Evolutionary conservation across 2,329 filamentous ascomycete species (phyloP), one percentile per base, ranked within the genome.

Genomic region (Penicillium sp.): DNA sequence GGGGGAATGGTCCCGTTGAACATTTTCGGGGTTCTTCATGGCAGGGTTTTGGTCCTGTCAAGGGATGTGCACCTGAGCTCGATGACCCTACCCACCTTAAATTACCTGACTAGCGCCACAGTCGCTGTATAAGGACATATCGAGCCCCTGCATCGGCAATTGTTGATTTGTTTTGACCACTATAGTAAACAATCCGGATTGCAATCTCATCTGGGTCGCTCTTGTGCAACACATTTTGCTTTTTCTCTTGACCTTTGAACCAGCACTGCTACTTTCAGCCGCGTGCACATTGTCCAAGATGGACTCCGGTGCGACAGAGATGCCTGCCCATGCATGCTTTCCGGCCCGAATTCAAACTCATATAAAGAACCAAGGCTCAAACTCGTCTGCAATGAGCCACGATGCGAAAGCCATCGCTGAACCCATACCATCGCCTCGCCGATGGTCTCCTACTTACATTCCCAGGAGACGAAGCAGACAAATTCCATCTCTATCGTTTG

Each of bases 401-500:
- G 58, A 63, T 59, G 46, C 49, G 7, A 61, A 58, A 46, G 2
- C 55, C 11, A 45, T 53, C 40, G 55, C 34, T 4, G 62, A 64
- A 6, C 55, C 43, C 19, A 57, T 65, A 29, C 62, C 62, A 23
- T 65, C 62, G 32, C 62, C 62, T 27, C 62, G 62, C 49, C 57
- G 62, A 53, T 65, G 62, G 62, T 65, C 62, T 41, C 62, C 62
- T 23, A 65, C 62, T 55, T 65, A 64, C 55, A 51, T 63, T 47
- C 68, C 67, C 39, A 59, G 69, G 32, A 66, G 67, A 52, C 67
- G 64, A 48, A 69, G 66, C 38, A 69, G 66, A 46, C 70, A 70
- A 51, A 61, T 66, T 35, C 68, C 67, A 34, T 69, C 69, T 5
- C 61, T 73, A 39, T 73, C 71, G 34, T 74, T 73, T 51, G 59